Conservation (phyloP, 768 basidiomycete genomes). For the Kwoniella europaea region DNA sequence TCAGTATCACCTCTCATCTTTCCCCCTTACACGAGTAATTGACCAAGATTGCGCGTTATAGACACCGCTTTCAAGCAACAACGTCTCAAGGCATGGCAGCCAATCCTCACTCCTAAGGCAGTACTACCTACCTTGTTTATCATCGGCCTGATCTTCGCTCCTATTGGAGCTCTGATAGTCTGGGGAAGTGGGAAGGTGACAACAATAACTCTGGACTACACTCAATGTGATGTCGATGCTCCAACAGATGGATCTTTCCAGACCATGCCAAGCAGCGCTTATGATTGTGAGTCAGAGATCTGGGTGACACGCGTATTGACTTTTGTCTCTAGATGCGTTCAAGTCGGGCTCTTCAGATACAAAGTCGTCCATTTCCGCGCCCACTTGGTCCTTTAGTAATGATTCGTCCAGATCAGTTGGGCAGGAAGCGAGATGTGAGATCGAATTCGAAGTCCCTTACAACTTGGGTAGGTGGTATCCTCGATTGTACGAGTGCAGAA, state of each 20-base stretch:
- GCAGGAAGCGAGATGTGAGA: constrained; percentile 68
- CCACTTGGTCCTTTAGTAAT: constrained; percentile 73
- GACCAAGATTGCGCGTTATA: constrained; percentile 52
- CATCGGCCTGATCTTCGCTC: constrained; percentile 91
- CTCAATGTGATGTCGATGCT: constrained; percentile 76
- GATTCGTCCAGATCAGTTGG: constrained; percentile 63
- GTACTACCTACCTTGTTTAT: constrained; percentile 96
- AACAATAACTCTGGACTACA: constrained; percentile 94
- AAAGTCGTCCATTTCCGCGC: constrained; percentile 61
- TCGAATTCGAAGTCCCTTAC: constrained; percentile 81
- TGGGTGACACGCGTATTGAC: neutral
- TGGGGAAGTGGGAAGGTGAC: constrained; percentile 87
- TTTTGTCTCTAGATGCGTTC: constrained; percentile 41
- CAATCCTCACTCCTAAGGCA: constrained; percentile 95
- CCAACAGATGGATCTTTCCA: constrained; percentile 63
- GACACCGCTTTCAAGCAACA: constrained; percentile 99
- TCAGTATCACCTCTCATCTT: constrained; percentile 33
- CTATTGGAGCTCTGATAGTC: constrained; percentile 90
- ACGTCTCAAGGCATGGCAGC: constrained; percentile 99
- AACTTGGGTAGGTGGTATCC: constrained; percentile 63
- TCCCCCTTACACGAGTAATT: neutral
- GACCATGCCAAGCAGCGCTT: constrained; percentile 63
- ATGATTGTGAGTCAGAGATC: constrained; percentile 47
- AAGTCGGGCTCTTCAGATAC: constrained; percentile 60
- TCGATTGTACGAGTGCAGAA: neutral